Evolutionary conservation across 345 rosid species (phyloP).

Genomic region (Draba incana): DNA sequence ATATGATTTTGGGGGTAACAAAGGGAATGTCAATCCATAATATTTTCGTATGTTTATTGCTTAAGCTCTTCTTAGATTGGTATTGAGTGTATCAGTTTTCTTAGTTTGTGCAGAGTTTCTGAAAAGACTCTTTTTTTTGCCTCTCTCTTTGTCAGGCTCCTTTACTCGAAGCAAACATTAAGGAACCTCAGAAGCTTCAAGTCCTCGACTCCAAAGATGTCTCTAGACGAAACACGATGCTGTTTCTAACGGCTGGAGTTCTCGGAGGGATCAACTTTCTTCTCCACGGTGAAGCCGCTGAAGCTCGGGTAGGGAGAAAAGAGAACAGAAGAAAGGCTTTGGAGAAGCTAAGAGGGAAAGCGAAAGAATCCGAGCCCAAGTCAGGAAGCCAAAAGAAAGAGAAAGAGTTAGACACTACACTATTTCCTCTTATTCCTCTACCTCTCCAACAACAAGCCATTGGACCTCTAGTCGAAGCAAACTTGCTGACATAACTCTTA

Average conservation of each 20-base stretch:
- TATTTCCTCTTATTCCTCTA: slow-evolving; percentile 34
- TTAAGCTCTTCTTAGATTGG: background rate
- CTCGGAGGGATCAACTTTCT: slow-evolving; percentile 38
- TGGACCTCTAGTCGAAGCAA: slow-evolving; percentile 46
- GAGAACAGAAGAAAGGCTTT: slow-evolving; percentile 47
- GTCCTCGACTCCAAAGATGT: slow-evolving; percentile 30
- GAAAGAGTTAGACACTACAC: slow-evolving; percentile 13
- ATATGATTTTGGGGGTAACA: background rate
- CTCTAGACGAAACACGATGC: slow-evolving; percentile 51
- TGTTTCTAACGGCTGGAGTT: slow-evolving; percentile 42
- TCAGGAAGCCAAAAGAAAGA: slow-evolving; percentile 28
- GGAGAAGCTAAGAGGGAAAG: slow-evolving; percentile 54
- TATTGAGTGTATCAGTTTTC: background rate
- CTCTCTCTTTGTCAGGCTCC: slow-evolving; percentile 26
- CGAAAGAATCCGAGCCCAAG: slow-evolving; percentile 35
- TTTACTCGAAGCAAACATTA: slow-evolving; percentile 28
- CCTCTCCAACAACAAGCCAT: slow-evolving; percentile 31
- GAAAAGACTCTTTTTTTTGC: background rate
- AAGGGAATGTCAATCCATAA: background rate
- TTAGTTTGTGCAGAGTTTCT: slow-evolving; percentile 10
- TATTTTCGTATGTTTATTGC: background rate
- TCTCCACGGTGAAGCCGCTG: slow-evolving; percentile 47
- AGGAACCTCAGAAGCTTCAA: slow-evolving; percentile 33
- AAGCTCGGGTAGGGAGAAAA: slow-evolving; percentile 53
- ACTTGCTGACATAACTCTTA: background rate